phyloP scores from a whole-genome alignment of 257 asterid species.

The Solanum pimpinellifolium region DNA sequence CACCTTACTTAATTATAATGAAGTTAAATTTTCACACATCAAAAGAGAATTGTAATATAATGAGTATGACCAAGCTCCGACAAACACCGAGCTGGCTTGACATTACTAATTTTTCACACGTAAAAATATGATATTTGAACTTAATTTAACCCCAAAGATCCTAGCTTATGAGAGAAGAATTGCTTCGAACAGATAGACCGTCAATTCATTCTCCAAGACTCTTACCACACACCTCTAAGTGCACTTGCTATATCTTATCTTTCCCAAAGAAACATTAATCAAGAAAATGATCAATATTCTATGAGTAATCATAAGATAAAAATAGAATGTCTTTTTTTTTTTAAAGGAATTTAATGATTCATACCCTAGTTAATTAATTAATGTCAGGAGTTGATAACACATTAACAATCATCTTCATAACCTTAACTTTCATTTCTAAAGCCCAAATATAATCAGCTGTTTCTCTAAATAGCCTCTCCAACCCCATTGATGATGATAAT shows the following conservation, averaged over 20 bases:
- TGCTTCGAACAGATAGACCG: not conserved
- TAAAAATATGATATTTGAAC: too few species aligned
- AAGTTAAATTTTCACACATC: not conserved
- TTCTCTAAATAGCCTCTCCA: conserved; percentile 39
- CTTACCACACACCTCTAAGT: not conserved
- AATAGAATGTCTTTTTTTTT: not conserved
- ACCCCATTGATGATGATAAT: conserved; percentile 28
- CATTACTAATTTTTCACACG: not conserved
- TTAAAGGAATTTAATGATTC: not conserved
- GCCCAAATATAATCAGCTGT: conserved; percentile 51
- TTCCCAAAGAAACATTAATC: not conserved
- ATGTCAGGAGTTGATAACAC: conserved; percentile 10
- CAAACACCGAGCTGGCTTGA: not conserved
- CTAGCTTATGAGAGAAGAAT: not conserved
- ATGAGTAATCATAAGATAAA: not conserved
- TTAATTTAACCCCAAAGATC: not conserved
- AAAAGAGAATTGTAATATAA: not conserved
- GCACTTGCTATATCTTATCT: not conserved
- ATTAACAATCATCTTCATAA: conserved; percentile 47
- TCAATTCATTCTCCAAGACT: not conserved
- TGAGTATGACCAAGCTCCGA: not conserved
- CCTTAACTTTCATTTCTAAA: conserved; percentile 35
- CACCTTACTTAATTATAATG: not conserved
- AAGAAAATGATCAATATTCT: not conserved
- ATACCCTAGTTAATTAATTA: not conserved